These are phyloP conservation scores for Globisporangium nunn DNA, from an alignment of 352 stramenopile species.

Conservation along the genomic window DNA sequence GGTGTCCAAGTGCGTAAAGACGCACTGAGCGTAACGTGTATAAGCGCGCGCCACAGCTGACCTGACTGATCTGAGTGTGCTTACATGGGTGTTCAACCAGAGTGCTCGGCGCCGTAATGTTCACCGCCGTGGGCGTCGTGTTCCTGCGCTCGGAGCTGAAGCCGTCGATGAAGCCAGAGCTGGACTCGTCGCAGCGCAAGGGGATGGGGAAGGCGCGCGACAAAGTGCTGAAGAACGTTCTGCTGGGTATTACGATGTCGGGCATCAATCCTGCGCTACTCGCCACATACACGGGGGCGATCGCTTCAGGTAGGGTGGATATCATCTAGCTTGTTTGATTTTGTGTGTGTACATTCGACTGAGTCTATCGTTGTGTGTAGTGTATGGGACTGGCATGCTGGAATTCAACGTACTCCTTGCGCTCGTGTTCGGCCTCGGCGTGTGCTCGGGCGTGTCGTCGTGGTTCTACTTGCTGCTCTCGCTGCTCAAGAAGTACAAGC, in stretches of 20 bases:
- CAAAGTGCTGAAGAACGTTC: constrained; percentile 73
- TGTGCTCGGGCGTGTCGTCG: constrained; percentile 80
- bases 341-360: not conserved
- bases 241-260: constrained; percentile 85
- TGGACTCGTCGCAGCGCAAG: constrained; percentile 42
- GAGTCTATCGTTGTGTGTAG: constrained; percentile 17
- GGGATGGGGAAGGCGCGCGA: constrained; percentile 38
- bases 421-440: constrained; percentile 76
- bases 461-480: constrained; percentile 87
- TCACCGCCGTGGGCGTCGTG: constrained; percentile 72
- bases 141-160: constrained; percentile 81
- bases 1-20: constrained; percentile 75
- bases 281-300: constrained; percentile 81
- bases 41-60: not conserved
- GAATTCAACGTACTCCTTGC: constrained; percentile 83
- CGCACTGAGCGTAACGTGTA: not conserved
- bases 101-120: constrained; percentile 81
- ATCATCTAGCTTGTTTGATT: not conserved
- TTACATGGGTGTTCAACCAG: constrained; percentile 18
- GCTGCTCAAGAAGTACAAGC: constrained; percentile 87
- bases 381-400: constrained; percentile 82
- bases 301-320: constrained; percentile 61
- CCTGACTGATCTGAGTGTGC: not conserved
- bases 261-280: constrained; percentile 82
- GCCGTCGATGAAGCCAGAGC: constrained; percentile 56